Conservation (phyloP, 169 alveolate genomes). For the Plasmodium gallinaceum region DNA sequence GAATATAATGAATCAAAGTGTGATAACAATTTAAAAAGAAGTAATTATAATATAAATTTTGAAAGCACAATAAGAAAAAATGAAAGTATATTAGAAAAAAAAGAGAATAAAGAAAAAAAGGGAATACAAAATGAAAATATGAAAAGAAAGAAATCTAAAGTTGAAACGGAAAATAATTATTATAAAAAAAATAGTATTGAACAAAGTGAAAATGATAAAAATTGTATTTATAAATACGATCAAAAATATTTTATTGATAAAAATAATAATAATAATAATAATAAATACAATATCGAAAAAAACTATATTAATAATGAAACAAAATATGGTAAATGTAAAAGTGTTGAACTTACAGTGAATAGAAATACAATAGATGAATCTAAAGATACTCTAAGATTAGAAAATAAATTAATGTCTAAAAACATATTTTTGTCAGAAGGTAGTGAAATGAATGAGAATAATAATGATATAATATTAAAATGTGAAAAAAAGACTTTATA, state of each 20-base stretch:
- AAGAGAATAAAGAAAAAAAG: not conserved
- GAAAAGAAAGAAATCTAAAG: not conserved
- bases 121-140: not conserved
- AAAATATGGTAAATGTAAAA: not conserved
- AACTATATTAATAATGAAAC: not conserved
- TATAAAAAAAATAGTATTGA: not conserved
- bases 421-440: conserved; percentile 6
- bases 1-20: no score
- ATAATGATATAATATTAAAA: not conserved
- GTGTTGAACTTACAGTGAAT: not conserved
- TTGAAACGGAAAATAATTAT: not conserved
- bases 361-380: not conserved
- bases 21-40: no score
- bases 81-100: no score
- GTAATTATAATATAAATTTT: no score
- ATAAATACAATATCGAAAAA: not conserved
- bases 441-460: not conserved
- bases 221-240: not conserved
- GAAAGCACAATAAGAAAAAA: no score
- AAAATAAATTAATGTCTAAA: not conserved
- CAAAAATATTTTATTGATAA: not conserved
- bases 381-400: not conserved
- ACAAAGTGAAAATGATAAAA: not conserved
- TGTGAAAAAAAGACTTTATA: not conserved
- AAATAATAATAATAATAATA: not conserved